Evolutionary conservation across 345 rosid species (phyloP).

Genomic region (Citrus sinensis): DNA sequence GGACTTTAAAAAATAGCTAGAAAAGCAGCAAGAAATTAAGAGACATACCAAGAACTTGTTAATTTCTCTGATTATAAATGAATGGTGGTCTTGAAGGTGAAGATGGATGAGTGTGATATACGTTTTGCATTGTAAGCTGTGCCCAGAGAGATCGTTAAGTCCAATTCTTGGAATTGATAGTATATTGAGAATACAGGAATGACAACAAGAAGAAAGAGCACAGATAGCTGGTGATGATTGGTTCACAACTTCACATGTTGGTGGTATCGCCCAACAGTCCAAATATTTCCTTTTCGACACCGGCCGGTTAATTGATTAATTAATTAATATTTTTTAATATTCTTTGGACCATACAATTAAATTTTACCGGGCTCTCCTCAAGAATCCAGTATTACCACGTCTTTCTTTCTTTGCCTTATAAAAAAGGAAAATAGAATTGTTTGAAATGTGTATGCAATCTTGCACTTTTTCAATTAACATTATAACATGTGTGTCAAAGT

Average conservation of each 20-base stretch:
- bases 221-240: conserved; percentile 14
- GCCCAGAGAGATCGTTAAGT: background rate
- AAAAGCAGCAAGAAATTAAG: background rate
- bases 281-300: background rate
- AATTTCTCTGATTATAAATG: background rate
- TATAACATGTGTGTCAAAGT: too few species aligned
- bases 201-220: background rate
- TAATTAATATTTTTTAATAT: background rate
- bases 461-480: too few species aligned
- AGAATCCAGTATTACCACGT: background rate
- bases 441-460: too few species aligned
- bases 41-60: conserved; percentile 10
- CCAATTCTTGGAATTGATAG: background rate
- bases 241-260: conserved; percentile 16
- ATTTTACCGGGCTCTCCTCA: background rate
- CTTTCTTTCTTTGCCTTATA: too few species aligned
- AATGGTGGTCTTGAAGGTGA: too few species aligned
- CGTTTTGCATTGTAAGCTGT: background rate
- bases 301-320: background rate
- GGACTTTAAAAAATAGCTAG: background rate
- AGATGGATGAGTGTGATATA: too few species aligned
- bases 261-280: conserved; percentile 27
- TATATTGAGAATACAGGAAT: background rate
- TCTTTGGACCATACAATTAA: background rate
- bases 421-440: too few species aligned